Evolutionary conservation across 1,284 basidiomycete genomes (phyloP), one percentile per base, ranked within the genome.

Genomic region (Malassezia furfur): DNA sequence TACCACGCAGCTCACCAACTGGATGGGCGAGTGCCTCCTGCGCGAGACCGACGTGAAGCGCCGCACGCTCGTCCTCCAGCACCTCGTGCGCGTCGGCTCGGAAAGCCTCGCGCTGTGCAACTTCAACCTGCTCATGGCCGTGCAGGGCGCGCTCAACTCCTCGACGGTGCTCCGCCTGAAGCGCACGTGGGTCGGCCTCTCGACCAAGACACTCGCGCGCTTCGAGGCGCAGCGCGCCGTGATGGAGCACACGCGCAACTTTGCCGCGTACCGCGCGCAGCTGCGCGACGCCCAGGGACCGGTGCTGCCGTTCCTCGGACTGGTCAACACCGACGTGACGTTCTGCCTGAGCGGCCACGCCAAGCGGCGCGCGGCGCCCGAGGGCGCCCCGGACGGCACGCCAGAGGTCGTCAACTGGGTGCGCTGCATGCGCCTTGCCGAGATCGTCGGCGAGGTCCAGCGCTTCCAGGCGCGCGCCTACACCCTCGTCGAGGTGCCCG

Each of bases 331-430:
- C 4, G 89, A 93, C 76, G 81, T 96, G 59, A 96, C 91, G 1
- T 98, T 96, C 77, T 91, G 89, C 66, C 83, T 87, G 50, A 93
- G 94, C 70, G 93, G 93, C 36, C 96, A 96, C 75, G 85, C 89
- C 8, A 85, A 86, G 8, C 81, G 84, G 65, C 81, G 93, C 61
- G 81, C 84, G n/a, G 61, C 58, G 19, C 87, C 88, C 11, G 84
- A 84, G 52, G 79, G 85, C 2, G 53, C 54, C 12, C 87, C 88
- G 11, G 84, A 84, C 52, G 79, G 85, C 2, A 81, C 82, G 48
- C 85, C 88, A 75, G 86, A 85, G 70, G 77, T 98, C 46, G 81
- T 96, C 74, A 98, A 98, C 77, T 91, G 94, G 75, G 93, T 91
- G 78, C 75, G 76, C 47, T 78, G 77, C 57, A 84, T 63, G 49